phyloP scores from a whole-genome alignment of 192 early-diverging fungal genomes.

The Mortierella claussenii region DNA sequence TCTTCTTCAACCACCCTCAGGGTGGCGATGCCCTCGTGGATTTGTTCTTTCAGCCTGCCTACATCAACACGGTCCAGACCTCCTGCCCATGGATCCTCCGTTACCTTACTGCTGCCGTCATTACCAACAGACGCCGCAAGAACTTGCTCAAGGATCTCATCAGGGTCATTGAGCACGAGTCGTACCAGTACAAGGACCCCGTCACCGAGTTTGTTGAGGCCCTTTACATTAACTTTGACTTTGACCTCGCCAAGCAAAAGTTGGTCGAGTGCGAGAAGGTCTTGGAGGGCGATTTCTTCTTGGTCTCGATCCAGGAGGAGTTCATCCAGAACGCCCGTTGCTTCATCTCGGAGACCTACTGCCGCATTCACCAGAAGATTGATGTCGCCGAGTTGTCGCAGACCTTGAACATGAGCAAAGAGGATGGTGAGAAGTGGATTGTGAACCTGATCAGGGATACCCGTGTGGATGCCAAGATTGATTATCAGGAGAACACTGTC shows the following conservation, averaged over 20 bases:
- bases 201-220: conserved; percentile 94
- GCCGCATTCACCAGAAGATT: conserved; percentile 96
- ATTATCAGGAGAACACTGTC: conserved; percentile 93
- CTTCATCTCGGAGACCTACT: conserved; percentile 97
- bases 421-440: conserved; percentile 97
- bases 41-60: conserved; percentile 89
- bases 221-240: conserved; percentile 95
- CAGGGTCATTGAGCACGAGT: conserved; percentile 88
- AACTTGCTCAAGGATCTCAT: conserved; percentile 90
- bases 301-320: conserved; percentile 87
- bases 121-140: conserved; percentile 91
- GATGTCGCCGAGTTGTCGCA: conserved; percentile 85
- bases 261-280: conserved; percentile 90
- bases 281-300: conserved; percentile 91
- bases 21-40: conserved; percentile 95
- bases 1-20: conserved; percentile 98
- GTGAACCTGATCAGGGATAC: conserved; percentile 97
- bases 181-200: conserved; percentile 87
- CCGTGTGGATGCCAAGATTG: conserved; percentile 97
- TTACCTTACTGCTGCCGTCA: conserved; percentile 91
- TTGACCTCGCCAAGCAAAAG: conserved; percentile 89
- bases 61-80: conserved; percentile 98
- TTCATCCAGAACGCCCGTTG: conserved; percentile 95
- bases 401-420: conserved; percentile 86
- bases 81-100: conserved; percentile 97